Conservation (phyloP, 2,329 filamentous ascomycete genomes). For the Alternaria brassicae region DNA sequence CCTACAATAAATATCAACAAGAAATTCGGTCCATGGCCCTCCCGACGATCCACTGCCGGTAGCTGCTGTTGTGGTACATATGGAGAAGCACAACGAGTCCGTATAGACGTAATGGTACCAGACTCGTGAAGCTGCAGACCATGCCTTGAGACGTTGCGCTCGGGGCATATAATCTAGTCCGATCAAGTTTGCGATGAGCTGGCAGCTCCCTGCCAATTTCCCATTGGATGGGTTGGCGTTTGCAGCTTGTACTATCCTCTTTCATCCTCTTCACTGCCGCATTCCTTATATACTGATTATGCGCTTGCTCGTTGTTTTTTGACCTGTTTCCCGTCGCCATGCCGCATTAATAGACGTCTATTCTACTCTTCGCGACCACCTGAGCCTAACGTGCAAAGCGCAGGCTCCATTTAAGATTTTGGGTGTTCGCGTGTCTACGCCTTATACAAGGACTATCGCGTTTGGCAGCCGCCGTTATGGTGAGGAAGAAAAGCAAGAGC, state of each 20-base stretch:
- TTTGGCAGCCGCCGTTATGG: slow-evolving; percentile 31
- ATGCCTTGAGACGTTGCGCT: slow-evolving; percentile 37
- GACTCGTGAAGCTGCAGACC: slow-evolving; percentile 30
- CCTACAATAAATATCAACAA: slow-evolving; percentile 17
- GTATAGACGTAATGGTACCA: slow-evolving; percentile 30
- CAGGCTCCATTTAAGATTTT: slow-evolving; percentile 26
- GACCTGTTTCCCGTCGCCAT: slow-evolving; percentile 43
- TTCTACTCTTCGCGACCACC: slow-evolving; percentile 33
- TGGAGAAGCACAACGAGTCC: slow-evolving; percentile 24
- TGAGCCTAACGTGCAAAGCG: slow-evolving; percentile 29
- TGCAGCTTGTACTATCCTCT: slow-evolving; percentile 40
- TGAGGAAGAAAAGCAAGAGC: slow-evolving; percentile 44
- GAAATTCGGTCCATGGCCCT: slow-evolving; percentile 19
- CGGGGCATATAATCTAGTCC: slow-evolving; percentile 45
- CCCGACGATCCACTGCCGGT: slow-evolving; percentile 21
- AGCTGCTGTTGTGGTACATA: slow-evolving; percentile 24
- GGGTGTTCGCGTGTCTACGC: slow-evolving; percentile 12
- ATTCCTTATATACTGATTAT: slow-evolving; percentile 46
- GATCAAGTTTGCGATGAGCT: slow-evolving; percentile 41
- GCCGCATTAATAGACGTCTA: slow-evolving; percentile 48
- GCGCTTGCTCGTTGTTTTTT: slow-evolving; percentile 41
- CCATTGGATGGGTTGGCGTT: slow-evolving; percentile 40
- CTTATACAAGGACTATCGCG: slow-evolving; percentile 34
- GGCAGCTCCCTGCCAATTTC: slow-evolving; percentile 37
- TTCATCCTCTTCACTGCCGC: slow-evolving; percentile 34